phyloP scores from a whole-genome alignment of 371 early-diverging fungal species.

The Gilbertella persicaria region DNA sequence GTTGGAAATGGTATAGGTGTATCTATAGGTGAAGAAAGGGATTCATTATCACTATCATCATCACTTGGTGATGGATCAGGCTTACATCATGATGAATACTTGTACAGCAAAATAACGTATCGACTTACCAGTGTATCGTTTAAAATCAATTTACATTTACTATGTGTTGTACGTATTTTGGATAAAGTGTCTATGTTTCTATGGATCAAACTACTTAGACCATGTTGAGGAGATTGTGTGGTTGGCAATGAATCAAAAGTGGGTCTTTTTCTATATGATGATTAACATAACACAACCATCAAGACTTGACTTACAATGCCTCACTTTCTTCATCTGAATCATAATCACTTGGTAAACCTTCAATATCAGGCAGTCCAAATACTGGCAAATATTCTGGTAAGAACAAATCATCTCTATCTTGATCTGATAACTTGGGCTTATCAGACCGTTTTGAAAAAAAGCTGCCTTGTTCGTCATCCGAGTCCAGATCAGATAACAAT shows the following conservation, averaged over 20 bases:
- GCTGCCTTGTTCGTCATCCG: conserved; percentile 49
- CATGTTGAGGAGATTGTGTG: conserved; percentile 54
- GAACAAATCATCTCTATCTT: conserved; percentile 47
- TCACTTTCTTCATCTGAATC: conserved; percentile 17
- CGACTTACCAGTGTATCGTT: conserved; percentile 39
- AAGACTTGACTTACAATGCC: not conserved
- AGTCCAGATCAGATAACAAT: conserved; percentile 34
- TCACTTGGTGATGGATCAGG: no score
- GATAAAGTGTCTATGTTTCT: conserved; percentile 60
- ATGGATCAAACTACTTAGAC: conserved; percentile 55
- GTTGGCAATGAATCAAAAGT: conserved; percentile 55
- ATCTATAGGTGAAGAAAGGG: not conserved
- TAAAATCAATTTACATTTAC: conserved; percentile 66
- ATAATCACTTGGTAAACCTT: conserved; percentile 7
- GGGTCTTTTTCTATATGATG: not conserved
- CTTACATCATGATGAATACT: no score
- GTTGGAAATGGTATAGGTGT: conserved; percentile 25
- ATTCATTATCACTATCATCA: not conserved
- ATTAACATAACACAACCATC: not conserved
- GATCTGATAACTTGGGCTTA: conserved; percentile 36
- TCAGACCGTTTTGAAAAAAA: conserved; percentile 33
- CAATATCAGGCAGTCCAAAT: conserved; percentile 49
- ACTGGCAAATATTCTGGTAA: conserved; percentile 54
- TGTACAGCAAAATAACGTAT: no score
- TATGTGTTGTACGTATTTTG: conserved; percentile 66